Conservation (phyloP, 2,329 filamentous ascomycete species). For the Albifimbria verrucaria region DNA sequence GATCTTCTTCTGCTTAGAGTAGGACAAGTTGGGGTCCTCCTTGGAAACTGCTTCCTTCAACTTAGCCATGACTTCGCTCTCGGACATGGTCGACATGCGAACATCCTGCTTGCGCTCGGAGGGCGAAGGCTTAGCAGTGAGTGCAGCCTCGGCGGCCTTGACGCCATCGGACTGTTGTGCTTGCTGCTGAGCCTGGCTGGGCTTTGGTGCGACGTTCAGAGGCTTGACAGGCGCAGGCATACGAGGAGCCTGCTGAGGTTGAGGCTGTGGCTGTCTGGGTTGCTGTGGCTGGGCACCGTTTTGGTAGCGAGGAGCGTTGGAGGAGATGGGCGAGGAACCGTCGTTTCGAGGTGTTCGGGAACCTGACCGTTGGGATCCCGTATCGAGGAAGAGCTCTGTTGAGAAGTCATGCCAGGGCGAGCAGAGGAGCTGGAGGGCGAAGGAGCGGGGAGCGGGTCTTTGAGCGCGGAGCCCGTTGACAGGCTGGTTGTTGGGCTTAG, state of each 20-base stretch:
- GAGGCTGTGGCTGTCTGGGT: slow-evolving; percentile 44
- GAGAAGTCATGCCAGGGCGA: slow-evolving; percentile 46
- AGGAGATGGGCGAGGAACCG: slow-evolving; percentile 39
- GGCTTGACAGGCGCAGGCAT: slow-evolving; percentile 69
- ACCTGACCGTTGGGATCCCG: slow-evolving; percentile 37
- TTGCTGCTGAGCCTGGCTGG: slow-evolving; percentile 43
- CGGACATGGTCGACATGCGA: slow-evolving; percentile 97
- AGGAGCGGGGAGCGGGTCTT: slow-evolving; percentile 71
- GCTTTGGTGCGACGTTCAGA: slow-evolving; percentile 72
- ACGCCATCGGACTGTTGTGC: slow-evolving; percentile 61
- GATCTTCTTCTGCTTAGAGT: slow-evolving; percentile 99
- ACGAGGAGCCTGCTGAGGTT: slow-evolving; percentile 39
- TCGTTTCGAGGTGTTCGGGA: slow-evolving; percentile 46
- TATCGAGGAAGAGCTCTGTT: slow-evolving; percentile 47
- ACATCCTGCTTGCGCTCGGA: slow-evolving; percentile 83
- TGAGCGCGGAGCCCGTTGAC: slow-evolving; percentile 62
- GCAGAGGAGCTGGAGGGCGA: slow-evolving; percentile 32
- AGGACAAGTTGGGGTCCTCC: slow-evolving; percentile 89
- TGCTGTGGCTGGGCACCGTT: slow-evolving; percentile 50
- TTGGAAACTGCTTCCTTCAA: slow-evolving; percentile 93
- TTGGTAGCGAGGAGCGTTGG: slow-evolving; percentile 55
- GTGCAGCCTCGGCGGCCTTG: slow-evolving; percentile 84
- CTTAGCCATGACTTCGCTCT: slow-evolving; percentile 95
- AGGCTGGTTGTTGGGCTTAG: slow-evolving; percentile 57
- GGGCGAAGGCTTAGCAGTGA: slow-evolving; percentile 75